These are phyloP conservation scores for Baeospora myosura DNA, from an alignment of 1,284 basidiomycete genomes.

Conservation along the genomic window DNA sequence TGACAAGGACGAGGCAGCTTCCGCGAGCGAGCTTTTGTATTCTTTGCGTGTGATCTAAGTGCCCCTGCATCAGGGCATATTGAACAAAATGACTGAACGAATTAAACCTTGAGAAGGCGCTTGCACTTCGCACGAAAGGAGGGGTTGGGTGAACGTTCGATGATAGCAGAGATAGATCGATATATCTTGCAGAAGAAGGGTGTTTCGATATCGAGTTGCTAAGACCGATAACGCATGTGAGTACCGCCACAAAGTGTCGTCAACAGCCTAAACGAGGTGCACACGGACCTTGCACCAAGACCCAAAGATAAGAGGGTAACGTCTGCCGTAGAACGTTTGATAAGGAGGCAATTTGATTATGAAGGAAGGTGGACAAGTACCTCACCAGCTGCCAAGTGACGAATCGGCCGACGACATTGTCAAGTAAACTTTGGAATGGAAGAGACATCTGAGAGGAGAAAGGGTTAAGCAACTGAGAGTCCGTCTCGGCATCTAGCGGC, in stretches of 20 bases:
- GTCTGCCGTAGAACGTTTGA: slow-evolving; percentile 31
- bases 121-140: slow-evolving; percentile 37
- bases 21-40: slow-evolving; percentile 9
- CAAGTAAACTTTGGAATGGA: slow-evolving; percentile 43
- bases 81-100: slow-evolving; percentile 9
- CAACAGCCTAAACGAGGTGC: background rate
- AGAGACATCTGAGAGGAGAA: slow-evolving; percentile 44
- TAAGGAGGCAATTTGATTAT: slow-evolving; percentile 11
- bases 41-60: slow-evolving; percentile 10
- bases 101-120: slow-evolving; percentile 48
- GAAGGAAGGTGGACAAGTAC: no score
- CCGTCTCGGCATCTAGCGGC: slow-evolving; percentile 12
- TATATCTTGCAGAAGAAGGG: slow-evolving; percentile 42
- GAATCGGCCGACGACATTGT: slow-evolving; percentile 46
- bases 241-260: background rate
- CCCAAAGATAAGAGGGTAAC: slow-evolving; percentile 71
- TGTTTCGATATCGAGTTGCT: slow-evolving; percentile 55
- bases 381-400: slow-evolving; percentile 51
- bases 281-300: slow-evolving; percentile 45
- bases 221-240: slow-evolving; percentile 5
- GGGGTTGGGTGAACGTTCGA: slow-evolving; percentile 41
- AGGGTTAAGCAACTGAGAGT: slow-evolving; percentile 19
- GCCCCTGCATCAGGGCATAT: slow-evolving; percentile 9
- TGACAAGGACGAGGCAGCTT: slow-evolving; percentile 17
- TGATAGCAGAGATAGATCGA: slow-evolving; percentile 43